These are phyloP conservation scores for Epichloe festucae DNA, from an alignment of 2,329 filamentous ascomycete genomes.

Conservation along the genomic window DNA sequence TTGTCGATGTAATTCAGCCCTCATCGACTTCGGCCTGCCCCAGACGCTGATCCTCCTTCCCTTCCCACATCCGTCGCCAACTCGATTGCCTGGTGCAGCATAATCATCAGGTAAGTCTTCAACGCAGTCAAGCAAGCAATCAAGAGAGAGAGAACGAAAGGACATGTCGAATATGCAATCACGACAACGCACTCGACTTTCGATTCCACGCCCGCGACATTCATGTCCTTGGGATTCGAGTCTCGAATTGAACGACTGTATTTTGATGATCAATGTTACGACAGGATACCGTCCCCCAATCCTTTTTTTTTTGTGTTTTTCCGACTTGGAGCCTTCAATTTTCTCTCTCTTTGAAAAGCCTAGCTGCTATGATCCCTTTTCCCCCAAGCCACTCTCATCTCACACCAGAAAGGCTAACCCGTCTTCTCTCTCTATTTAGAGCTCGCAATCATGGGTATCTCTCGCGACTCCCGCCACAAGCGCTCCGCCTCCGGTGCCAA, in stretches of 20 bases:
- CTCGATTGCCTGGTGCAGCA: slow-evolving; percentile 36
- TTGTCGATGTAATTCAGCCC: slow-evolving; percentile 22
- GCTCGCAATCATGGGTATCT: slow-evolving; percentile 95
- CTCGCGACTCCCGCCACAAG: slow-evolving; percentile 99
- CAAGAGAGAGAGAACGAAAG: background rate
- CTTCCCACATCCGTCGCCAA: slow-evolving; percentile 24
- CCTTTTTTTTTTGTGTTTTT: background rate
- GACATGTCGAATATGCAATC: background rate
- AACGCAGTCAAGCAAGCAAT: background rate
- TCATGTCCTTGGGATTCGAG: background rate
- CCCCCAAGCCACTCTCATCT: background rate
- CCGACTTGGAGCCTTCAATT: background rate
- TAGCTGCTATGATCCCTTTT: background rate
- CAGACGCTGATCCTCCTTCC: slow-evolving; percentile 22
- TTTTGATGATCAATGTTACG: background rate
- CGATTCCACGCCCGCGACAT: background rate
- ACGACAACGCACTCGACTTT: background rate
- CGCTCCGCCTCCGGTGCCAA: slow-evolving; percentile 98
- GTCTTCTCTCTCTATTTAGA: slow-evolving; percentile 29
- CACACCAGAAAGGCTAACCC: slow-evolving; percentile 8
- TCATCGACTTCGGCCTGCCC: slow-evolving; percentile 15
- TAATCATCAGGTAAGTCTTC: slow-evolving; percentile 34
- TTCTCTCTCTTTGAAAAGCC: background rate
- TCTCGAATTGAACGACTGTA: background rate
- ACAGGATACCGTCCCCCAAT: background rate